Evolutionary conservation across 1,284 basidiomycete genomes (phyloP).

Genomic region (Cryptococcus sp.): DNA sequence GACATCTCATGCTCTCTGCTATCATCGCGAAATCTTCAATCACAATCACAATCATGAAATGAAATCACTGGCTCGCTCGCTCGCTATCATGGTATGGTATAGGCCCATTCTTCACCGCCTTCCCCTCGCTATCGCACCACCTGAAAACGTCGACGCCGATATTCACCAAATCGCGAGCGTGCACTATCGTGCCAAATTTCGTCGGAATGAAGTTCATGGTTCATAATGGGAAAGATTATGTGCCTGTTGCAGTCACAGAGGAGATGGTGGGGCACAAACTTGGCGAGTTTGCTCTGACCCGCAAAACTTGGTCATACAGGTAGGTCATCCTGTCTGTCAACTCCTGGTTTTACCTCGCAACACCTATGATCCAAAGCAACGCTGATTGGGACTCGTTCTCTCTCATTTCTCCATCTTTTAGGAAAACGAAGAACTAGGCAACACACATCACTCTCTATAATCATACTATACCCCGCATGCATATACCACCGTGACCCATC

Average conservation of each 20-base stretch:
- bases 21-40: too few relatives aligned
- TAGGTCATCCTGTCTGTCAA: constrained; percentile 25
- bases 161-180: constrained; percentile 82
- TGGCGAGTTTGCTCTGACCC: constrained; percentile 89
- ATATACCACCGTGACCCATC: constrained; percentile 4
- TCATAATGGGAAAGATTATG: constrained; percentile 90
- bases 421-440: constrained; percentile 25
- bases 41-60: too few relatives aligned
- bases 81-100: constrained; percentile 7
- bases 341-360: not conserved
- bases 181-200: constrained; percentile 92
- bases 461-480: constrained; percentile 20
- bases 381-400: not conserved
- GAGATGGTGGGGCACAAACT: constrained; percentile 99
- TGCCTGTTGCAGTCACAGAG: constrained; percentile 83
- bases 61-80: too few relatives aligned
- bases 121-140: constrained; percentile 84
- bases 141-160: constrained; percentile 81
- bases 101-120: constrained; percentile 95
- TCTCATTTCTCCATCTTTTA: not conserved
- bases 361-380: too few relatives aligned
- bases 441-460: not conserved
- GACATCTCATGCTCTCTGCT: not conserved
- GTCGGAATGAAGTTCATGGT: constrained; percentile 88
- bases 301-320: constrained; percentile 60